Percentiles rank a stretch among this genome's conserved stretches.
Evolutionary conservation across 169 alveolate genomes (phyloP).

Genomic region (Perkinsus olseni): DNA sequence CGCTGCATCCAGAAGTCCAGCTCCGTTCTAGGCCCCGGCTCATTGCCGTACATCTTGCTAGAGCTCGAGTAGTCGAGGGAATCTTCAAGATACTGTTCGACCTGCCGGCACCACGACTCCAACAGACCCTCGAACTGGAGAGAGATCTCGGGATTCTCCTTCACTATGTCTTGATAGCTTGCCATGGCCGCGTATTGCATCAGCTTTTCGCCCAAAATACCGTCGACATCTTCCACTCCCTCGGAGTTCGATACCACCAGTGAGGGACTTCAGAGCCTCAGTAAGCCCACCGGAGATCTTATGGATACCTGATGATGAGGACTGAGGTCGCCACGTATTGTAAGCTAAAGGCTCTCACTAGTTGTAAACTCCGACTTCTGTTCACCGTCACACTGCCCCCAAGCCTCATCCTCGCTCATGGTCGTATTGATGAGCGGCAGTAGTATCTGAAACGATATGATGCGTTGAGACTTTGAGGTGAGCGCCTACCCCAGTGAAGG

Average conservation of each 20-base stretch:
- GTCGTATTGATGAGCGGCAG: too few species aligned
- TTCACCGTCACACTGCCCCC: too few species aligned
- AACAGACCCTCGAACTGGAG: slow-evolving; percentile 26
- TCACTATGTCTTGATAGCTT: too few species aligned
- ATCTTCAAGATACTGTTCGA: slow-evolving; percentile 18
- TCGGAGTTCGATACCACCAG: slow-evolving; percentile 40
- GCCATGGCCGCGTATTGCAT: slow-evolving; percentile 1
- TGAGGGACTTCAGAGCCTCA: slow-evolving; percentile 35
- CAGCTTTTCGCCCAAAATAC: background rate
- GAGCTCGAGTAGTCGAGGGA: slow-evolving; percentile 9
- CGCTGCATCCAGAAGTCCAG: slow-evolving; percentile 80
- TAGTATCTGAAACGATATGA: too few species aligned
- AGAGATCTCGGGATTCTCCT: slow-evolving; percentile 18
- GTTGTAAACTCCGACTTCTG: too few species aligned
- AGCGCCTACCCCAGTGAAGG: too few species aligned
- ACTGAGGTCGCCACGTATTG: too few species aligned
- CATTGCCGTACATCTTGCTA: background rate
- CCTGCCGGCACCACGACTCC: slow-evolving; percentile 31
- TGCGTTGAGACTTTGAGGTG: too few species aligned
- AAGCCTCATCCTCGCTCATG: too few species aligned
- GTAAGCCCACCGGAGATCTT: slow-evolving; percentile 43
- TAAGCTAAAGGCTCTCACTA: too few species aligned
- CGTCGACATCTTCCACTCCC: background rate
- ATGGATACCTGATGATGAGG: too few species aligned
- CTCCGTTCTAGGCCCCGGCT: slow-evolving; percentile 64